Evolutionary conservation across 1,284 basidiomycete species (phyloP), one percentile per base, ranked within the genome.

Genomic region (Trametes pubescens): DNA sequence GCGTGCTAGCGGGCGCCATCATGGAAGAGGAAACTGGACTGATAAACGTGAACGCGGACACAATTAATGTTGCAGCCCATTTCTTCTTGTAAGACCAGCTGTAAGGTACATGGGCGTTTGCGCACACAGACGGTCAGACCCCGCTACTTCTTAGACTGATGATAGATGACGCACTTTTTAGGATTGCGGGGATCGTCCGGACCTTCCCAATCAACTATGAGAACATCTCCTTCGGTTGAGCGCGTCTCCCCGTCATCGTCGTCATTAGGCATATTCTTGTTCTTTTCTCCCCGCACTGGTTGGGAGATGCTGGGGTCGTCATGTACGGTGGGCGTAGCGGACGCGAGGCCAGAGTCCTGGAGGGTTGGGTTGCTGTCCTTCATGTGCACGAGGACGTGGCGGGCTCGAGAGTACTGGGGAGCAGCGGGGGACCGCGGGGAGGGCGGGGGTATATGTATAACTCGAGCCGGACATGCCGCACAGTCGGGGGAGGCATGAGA

Each of bases 11-110:
- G 0, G 91, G 90, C 0, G 93, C 88, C 35, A 91, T 81, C 85
- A 92, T 90, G n/a, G 88, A 84, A 4, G 88, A 89, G 0, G 89
- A 86, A 4, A 89, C 80, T 0, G 88, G 88, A 9, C 82, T 84
- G 59, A 91, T 87, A 71, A 90, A 89, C 0, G 86, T 88, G 74
- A 87, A 88, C 0, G 83, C 80, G 8, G 87, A 89, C 0, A 91
- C 85, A 44, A 89, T 81, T 24, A 81, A 63, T 0, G 86, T 89
- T 0, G 88, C 86, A 1, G 81, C 80, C 85, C 89, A 87, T 80
- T 90, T 90, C 63, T 81, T 80, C 47, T 75, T 76, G 64, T 79
- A 82, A 0, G 79, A 71, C 90, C 91, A 92, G 75, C 86, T 88
- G 63, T 14, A 57, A 38, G 29, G 29, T 44, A 35, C 32, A 49